Conservation (phyloP, 768 basidiomycete species). For the Fomitopsis serialis region DNA sequence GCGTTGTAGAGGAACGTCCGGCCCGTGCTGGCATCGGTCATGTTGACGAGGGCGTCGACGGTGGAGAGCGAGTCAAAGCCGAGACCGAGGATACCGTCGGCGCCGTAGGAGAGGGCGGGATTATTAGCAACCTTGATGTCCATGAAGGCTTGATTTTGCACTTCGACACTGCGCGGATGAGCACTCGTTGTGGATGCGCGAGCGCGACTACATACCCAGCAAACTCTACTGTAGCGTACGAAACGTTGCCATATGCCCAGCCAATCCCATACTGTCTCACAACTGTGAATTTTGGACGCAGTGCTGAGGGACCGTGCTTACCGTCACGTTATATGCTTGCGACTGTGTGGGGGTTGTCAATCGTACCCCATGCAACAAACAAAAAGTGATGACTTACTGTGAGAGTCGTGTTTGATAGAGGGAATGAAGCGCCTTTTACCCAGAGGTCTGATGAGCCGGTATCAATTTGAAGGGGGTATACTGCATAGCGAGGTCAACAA, state of each 20-base stretch:
- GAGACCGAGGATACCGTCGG: slow-evolving; percentile 67
- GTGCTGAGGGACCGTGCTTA: slow-evolving; percentile 25
- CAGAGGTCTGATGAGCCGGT: slow-evolving; percentile 85
- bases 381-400: slow-evolving; percentile 21
- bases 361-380: not conserved
- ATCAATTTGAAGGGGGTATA: slow-evolving; percentile 73
- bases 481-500: slow-evolving; percentile 29
- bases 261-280: slow-evolving; percentile 68
- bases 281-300: not conserved
- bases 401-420: slow-evolving; percentile 12
- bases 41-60: slow-evolving; percentile 57
- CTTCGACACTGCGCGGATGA: slow-evolving; percentile 40
- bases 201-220: slow-evolving; percentile 47
- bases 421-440: slow-evolving; percentile 27
- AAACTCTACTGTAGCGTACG: slow-evolving; percentile 60
- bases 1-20: slow-evolving; percentile 72
- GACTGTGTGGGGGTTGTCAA: slow-evolving; percentile 26
- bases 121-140: slow-evolving; percentile 62
- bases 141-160: slow-evolving; percentile 68
- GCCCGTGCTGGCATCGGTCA: slow-evolving; percentile 53
- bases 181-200: not conserved
- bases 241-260: slow-evolving; percentile 64
- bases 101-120: slow-evolving; percentile 68
- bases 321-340: slow-evolving; percentile 55
- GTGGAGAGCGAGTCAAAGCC: slow-evolving; percentile 76